Evolutionary conservation across 768 basidiomycete genomes (phyloP).

Genomic region (Amanita rubescens): DNA sequence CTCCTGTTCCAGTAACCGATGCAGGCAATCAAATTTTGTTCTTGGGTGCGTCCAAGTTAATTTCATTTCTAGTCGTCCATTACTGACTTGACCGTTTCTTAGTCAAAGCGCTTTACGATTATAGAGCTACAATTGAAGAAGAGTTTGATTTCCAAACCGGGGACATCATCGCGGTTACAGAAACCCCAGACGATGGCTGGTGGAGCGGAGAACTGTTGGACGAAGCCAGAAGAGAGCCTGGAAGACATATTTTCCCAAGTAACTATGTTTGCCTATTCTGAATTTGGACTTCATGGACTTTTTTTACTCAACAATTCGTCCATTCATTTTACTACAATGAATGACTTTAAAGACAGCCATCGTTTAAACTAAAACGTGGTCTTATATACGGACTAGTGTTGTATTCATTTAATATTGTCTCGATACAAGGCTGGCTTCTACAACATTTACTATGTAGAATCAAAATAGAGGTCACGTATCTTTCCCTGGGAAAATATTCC

Average conservation of each 20-base stretch:
- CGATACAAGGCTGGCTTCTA: too few species aligned
- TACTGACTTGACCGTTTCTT: too few species aligned
- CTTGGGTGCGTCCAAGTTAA: background rate
- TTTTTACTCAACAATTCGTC: too few species aligned
- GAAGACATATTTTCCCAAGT: constrained; percentile 78
- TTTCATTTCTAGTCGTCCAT: too few species aligned
- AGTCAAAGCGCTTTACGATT: constrained; percentile 91
- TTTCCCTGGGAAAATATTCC: too few species aligned
- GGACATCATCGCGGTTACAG: constrained; percentile 95
- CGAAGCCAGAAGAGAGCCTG: constrained; percentile 59
- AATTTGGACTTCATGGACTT: constrained; percentile 1
- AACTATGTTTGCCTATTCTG: constrained; percentile 81
- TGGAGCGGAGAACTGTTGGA: constrained; percentile 88
- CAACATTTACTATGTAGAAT: too few species aligned
- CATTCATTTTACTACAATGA: too few species aligned
- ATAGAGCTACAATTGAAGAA: constrained; percentile 75
- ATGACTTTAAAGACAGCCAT: too few species aligned
- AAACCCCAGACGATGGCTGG: constrained; percentile 96
- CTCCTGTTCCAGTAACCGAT: constrained; percentile 2
- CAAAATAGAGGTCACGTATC: too few species aligned
- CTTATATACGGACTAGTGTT: too few species aligned
- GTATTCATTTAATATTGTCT: too few species aligned
- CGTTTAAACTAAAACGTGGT: too few species aligned
- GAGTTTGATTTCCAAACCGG: constrained; percentile 95
- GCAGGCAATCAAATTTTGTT: constrained; percentile 5